A percentile compares a stretch with the other conserved stretches of the same genome.
phyloP scores from a whole-genome alignment of 2,329 filamentous ascomycete genomes.

The Fusarium armeniacum region DNA sequence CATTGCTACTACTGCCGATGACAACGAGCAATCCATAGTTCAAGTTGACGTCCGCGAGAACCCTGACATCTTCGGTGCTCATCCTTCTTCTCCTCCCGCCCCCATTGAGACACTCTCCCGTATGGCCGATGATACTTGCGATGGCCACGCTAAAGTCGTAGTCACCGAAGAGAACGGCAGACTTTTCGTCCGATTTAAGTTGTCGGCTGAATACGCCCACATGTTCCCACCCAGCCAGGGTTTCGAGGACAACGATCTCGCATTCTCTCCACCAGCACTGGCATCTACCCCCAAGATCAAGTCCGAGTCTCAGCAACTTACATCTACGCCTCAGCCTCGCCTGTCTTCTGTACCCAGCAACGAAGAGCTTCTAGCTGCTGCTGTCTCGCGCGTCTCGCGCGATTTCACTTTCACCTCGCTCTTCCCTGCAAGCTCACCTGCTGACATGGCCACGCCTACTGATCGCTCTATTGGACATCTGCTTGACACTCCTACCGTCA shows the following conservation, averaged over 20 bases:
- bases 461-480: too few relatives aligned
- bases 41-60: constrained; percentile 55
- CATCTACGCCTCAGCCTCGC: not conserved
- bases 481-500: too few relatives aligned
- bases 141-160: constrained; percentile 52
- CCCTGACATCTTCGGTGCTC: constrained; percentile 54
- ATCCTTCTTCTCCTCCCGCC: constrained; percentile 34
- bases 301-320: constrained; percentile 17
- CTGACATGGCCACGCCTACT: too few relatives aligned
- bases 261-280: constrained; percentile 42
- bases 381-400: too few relatives aligned
- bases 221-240: constrained; percentile 52
- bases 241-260: constrained; percentile 48
- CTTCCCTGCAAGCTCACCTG: too few relatives aligned
- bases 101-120: constrained; percentile 48
- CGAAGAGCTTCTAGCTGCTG: too few relatives aligned
- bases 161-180: constrained; percentile 50
- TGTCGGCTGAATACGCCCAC: constrained; percentile 51
- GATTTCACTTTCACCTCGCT: too few relatives aligned
- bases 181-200: constrained; percentile 58
- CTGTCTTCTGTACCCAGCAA: not conserved
- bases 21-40: constrained; percentile 46
- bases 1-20: not conserved
- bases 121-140: constrained; percentile 49
- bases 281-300: constrained; percentile 46